phyloP scores from a whole-genome alignment of 306 rosid genomes.

The Cotoneaster glaucophyllus region DNA sequence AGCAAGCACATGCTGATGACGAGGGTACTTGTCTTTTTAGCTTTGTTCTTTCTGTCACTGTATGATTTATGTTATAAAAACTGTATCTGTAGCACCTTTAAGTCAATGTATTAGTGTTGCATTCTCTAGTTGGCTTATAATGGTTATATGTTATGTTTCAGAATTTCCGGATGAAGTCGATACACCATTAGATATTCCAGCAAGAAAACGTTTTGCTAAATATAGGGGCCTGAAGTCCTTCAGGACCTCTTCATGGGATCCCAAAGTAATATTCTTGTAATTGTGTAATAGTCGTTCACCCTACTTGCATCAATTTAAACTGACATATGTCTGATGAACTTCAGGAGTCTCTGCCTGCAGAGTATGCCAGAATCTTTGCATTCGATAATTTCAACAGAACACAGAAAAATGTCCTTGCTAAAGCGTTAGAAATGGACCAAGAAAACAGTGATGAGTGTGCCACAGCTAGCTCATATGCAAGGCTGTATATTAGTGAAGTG shows the following conservation, averaged over 20 bases:
- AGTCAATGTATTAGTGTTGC: neutral
- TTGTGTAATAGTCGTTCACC: neutral
- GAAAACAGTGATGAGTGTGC: slow-evolving; percentile 51
- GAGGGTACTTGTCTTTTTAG: slow-evolving; percentile 48
- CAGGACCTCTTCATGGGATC: slow-evolving; percentile 95
- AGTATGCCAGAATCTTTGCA: slow-evolving; percentile 76
- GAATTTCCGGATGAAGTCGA: slow-evolving; percentile 98
- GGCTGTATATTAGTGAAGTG: slow-evolving; percentile 71
- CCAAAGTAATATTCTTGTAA: slow-evolving; percentile 49
- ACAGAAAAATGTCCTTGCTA: slow-evolving; percentile 75
- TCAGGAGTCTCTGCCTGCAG: slow-evolving; percentile 90
- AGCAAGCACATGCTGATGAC: slow-evolving; percentile 87
- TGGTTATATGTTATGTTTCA: slow-evolving; percentile 28
- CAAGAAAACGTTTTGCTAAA: slow-evolving; percentile 82
- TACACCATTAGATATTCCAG: slow-evolving; percentile 78
- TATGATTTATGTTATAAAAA: neutral
- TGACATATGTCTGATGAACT: slow-evolving; percentile 17
- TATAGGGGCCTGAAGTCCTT: slow-evolving; percentile 96
- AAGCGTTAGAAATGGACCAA: slow-evolving; percentile 59
- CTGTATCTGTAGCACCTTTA: neutral
- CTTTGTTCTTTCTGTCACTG: neutral
- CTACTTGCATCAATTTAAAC: slow-evolving; percentile 1
- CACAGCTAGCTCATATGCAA: slow-evolving; percentile 54
- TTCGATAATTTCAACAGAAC: slow-evolving; percentile 64
- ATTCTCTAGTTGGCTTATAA: neutral